phyloP scores from a whole-genome alignment of 208 protist species.

The Leishmania amazonensis region DNA sequence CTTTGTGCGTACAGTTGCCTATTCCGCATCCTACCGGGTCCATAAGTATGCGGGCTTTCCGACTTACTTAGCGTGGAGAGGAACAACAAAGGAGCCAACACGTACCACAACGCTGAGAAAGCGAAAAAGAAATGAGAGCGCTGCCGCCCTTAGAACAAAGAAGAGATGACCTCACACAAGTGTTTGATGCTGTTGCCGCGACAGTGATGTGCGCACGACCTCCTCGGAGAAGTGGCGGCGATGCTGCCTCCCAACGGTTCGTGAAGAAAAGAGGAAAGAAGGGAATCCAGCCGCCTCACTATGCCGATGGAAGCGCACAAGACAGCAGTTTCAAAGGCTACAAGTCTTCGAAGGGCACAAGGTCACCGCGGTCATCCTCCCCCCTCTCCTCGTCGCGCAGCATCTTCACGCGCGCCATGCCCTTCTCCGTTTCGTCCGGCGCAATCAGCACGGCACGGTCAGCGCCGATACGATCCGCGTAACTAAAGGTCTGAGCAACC shows the following conservation, averaged over 20 bases:
- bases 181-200: not conserved
- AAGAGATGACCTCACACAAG: not conserved
- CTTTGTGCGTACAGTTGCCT: not conserved
- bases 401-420: slow-evolving; percentile 92
- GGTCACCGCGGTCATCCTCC: slow-evolving; percentile 58
- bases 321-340: slow-evolving; percentile 1
- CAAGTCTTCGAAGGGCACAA: slow-evolving; percentile 62
- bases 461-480: slow-evolving; percentile 95
- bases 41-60: not conserved
- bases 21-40: not conserved
- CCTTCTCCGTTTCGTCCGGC: slow-evolving; percentile 92
- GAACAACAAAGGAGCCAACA: not conserved
- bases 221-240: not conserved
- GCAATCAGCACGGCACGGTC: slow-evolving; percentile 90
- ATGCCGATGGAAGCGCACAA: not conserved
- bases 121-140: not conserved
- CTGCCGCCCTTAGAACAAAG: not conserved
- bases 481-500: slow-evolving; percentile 89
- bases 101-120: not conserved
- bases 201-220: not conserved
- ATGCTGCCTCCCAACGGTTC: not conserved
- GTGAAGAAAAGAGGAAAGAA: slow-evolving; percentile 16
- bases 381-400: slow-evolving; percentile 75
- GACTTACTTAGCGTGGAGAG: slow-evolving; percentile 13
- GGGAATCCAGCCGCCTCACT: slow-evolving; percentile 2